These are phyloP conservation scores for Trichoderma simmonsii DNA, from an alignment of 2,329 filamentous ascomycete species.

Conservation along the genomic window DNA sequence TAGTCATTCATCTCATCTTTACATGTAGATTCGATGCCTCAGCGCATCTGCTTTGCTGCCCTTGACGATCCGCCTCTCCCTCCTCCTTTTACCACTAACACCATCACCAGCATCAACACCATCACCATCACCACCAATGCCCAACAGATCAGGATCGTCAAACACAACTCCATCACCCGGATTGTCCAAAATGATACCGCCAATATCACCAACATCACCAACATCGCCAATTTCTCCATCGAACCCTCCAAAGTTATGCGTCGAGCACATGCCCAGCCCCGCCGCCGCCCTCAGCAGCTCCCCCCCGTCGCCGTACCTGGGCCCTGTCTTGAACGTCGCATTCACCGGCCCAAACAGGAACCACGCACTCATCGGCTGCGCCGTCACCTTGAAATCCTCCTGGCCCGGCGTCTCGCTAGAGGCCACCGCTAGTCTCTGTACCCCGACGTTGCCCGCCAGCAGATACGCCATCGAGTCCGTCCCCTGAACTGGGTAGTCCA, in stretches of 20 bases:
- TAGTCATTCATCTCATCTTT: not conserved
- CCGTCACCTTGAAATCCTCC: constrained; percentile 22
- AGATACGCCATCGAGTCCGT: constrained; percentile 31
- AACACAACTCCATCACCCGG: not conserved
- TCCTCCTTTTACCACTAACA: not conserved
- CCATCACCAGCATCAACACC: not conserved
- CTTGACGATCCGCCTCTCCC: not conserved
- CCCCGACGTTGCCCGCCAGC: constrained; percentile 38
- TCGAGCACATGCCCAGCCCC: constrained; percentile 11
- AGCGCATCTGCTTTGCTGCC: not conserved
- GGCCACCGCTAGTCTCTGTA: constrained; percentile 27
- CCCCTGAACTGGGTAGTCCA: constrained; percentile 25
- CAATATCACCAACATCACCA: not conserved
- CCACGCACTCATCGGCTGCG: constrained; percentile 39
- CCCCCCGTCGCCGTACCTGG: constrained; percentile 23
- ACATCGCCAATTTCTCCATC: not conserved
- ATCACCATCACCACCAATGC: not conserved
- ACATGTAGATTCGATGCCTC: not conserved
- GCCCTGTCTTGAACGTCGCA: constrained; percentile 22
- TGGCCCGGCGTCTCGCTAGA: not conserved
- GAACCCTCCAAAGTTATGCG: not conserved
- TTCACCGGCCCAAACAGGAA: constrained; percentile 40
- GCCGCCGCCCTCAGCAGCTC: constrained; percentile 11
- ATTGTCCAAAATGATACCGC: not conserved
- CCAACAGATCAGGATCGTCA: not conserved